Percentiles rank a stretch among this genome's conserved stretches.
Evolutionary conservation across 805 yeast genomes (phyloP).

Genomic region (Clavispora asparagi): DNA sequence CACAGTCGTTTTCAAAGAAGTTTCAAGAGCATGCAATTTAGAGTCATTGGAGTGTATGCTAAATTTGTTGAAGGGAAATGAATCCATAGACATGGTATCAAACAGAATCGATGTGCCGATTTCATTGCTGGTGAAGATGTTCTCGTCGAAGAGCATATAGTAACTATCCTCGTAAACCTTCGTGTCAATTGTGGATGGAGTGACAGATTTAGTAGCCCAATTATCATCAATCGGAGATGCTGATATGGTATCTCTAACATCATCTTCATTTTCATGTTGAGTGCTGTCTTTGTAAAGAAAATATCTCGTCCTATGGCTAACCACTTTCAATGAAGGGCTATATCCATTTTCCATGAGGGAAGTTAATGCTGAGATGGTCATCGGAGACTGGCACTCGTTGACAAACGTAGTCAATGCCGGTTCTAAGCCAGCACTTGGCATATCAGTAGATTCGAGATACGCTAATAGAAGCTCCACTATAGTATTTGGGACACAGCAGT

Average conservation of each 20-base stretch:
- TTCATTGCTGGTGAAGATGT: constrained; percentile 28
- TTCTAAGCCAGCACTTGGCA: constrained; percentile 12
- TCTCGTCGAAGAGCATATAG: constrained; percentile 27
- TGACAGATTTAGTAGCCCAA: background rate
- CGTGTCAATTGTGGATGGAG: constrained; percentile 8
- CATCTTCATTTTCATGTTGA: constrained; percentile 11
- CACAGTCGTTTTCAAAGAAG: constrained; percentile 23
- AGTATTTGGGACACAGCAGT: constrained; percentile 33
- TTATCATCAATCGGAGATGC: constrained; percentile 6
- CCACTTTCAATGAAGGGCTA: constrained; percentile 25
- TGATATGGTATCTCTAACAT: background rate
- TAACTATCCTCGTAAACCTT: constrained; percentile 27
- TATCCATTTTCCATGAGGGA: constrained; percentile 22
- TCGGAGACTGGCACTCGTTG: constrained; percentile 6
- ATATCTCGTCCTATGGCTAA: constrained; percentile 26
- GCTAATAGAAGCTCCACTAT: constrained; percentile 15
- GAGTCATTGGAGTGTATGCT: constrained; percentile 34
- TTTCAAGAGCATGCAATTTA: constrained; percentile 30
- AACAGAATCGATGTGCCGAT: constrained; percentile 13
- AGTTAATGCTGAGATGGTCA: constrained; percentile 27
- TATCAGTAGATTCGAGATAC: constrained; percentile 15
- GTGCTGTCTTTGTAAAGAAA: constrained; percentile 22
- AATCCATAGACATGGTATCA: constrained; percentile 16
- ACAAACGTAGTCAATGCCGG: constrained; percentile 6
- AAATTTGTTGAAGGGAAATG: constrained; percentile 32